A percentile compares a stretch with the other conserved stretches of the same genome.
These are phyloP conservation scores for Fusarium annulatum DNA, from an alignment of 2,329 filamentous ascomycete species.

Conservation along the genomic window DNA sequence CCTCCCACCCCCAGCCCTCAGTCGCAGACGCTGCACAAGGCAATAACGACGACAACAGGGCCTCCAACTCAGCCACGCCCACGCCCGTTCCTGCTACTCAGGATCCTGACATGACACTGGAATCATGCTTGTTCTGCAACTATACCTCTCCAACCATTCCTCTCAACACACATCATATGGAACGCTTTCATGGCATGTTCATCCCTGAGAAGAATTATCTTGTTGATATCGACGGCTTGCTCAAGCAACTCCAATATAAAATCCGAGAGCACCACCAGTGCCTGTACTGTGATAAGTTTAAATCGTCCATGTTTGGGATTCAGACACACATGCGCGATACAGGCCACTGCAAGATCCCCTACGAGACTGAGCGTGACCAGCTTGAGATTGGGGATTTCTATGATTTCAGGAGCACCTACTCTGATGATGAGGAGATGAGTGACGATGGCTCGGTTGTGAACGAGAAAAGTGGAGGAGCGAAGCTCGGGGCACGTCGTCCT, in stretches of 20 bases:
- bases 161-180: slow-evolving; percentile 90
- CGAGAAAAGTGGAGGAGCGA: slow-evolving; percentile 69
- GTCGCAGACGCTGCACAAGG: slow-evolving; percentile 58
- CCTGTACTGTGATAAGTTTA: slow-evolving; percentile 85
- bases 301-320: slow-evolving; percentile 80
- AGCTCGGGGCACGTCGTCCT: slow-evolving; percentile 71
- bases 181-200: slow-evolving; percentile 93
- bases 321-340: slow-evolving; percentile 99
- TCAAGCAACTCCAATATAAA: slow-evolving; percentile 82
- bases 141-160: slow-evolving; percentile 79
- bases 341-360: slow-evolving; percentile 96
- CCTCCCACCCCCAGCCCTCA: slow-evolving; percentile 62
- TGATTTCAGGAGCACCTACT: slow-evolving; percentile 96
- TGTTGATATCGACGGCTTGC: slow-evolving; percentile 81
- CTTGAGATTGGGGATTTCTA: slow-evolving; percentile 96
- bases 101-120: slow-evolving; percentile 57
- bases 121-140: slow-evolving; percentile 90
- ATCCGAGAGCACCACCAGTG: slow-evolving; percentile 86
- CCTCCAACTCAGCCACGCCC: slow-evolving; percentile 57
- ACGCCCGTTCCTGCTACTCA: slow-evolving; percentile 51
- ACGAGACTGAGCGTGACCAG: slow-evolving; percentile 87
- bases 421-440: slow-evolving; percentile 77
- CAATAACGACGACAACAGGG: slow-evolving; percentile 52
- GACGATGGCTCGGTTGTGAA: slow-evolving; percentile 60
- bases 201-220: slow-evolving; percentile 90